Evolutionary conservation across 805 yeast genomes (phyloP).

Genomic region (Lachancea dasiensis): DNA sequence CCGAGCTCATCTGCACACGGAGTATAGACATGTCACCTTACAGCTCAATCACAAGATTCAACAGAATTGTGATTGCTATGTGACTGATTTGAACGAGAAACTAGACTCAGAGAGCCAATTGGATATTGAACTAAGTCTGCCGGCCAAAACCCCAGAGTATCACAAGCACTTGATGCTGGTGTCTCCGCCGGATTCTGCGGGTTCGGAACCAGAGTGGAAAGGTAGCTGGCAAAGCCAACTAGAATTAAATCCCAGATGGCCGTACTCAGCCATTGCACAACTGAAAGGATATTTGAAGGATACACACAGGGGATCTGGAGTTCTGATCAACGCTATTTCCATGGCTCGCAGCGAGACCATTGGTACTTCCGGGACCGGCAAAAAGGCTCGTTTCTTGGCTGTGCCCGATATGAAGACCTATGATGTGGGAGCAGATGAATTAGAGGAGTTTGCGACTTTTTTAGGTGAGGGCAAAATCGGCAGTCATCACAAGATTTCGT

Average conservation of each 20-base stretch:
- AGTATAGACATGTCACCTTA: slow-evolving; percentile 12
- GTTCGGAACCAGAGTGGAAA: slow-evolving; percentile 15
- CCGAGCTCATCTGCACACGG: slow-evolving; percentile 8
- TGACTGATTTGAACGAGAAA: slow-evolving; percentile 12
- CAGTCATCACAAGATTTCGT: slow-evolving; percentile 6
- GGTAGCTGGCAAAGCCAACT: slow-evolving; percentile 23
- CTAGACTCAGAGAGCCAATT: slow-evolving; percentile 13
- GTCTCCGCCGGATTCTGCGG: slow-evolving; percentile 14
- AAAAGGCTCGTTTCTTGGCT: slow-evolving; percentile 12
- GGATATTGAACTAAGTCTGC: slow-evolving; percentile 13
- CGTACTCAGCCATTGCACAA: slow-evolving; percentile 17
- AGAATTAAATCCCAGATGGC: slow-evolving; percentile 20
- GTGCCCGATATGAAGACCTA: slow-evolving; percentile 24
- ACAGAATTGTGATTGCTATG: slow-evolving; percentile 17
- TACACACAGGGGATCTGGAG: slow-evolving; percentile 13
- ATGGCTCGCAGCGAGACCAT: slow-evolving; percentile 11
- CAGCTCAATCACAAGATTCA: slow-evolving; percentile 2
- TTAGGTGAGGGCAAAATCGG: slow-evolving; percentile 15
- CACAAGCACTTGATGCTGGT: slow-evolving; percentile 23
- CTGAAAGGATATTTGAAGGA: slow-evolving; percentile 16
- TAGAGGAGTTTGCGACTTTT: slow-evolving; percentile 17
- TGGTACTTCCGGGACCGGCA: slow-evolving; percentile 4
- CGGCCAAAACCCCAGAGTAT: slow-evolving; percentile 18
- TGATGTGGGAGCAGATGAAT: slow-evolving; percentile 11
- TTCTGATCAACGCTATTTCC: slow-evolving; percentile 18